Evolutionary conservation across 441 rosid species (phyloP).

Genomic region (Euphorbia celastroides): DNA sequence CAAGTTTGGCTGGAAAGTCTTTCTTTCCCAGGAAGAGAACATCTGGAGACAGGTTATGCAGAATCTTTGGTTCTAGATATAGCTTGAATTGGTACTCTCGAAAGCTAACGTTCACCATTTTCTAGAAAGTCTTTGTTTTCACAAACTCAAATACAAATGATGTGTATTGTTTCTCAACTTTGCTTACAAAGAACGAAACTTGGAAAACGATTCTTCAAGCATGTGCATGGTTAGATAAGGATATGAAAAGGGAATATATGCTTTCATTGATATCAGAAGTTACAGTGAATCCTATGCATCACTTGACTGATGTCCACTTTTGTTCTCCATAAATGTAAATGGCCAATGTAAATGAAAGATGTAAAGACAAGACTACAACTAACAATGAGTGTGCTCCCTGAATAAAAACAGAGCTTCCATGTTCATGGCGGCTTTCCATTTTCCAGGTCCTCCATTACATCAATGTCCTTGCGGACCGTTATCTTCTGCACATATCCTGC

Average conservation of each 20-base stretch:
- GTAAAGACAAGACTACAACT: constrained; percentile 14
- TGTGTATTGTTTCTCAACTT: not conserved
- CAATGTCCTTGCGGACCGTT: constrained; percentile 79
- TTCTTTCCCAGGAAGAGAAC: constrained; percentile 50
- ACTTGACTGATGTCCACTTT: constrained; percentile 11
- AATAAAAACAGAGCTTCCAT: not conserved
- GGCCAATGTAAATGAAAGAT: constrained; percentile 6
- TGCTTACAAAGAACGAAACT: not conserved
- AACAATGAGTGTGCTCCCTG: constrained; percentile 11
- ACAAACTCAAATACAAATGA: not conserved
- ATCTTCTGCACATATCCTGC: constrained; percentile 94
- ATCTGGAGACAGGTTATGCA: constrained; percentile 51
- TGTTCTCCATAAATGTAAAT: constrained; percentile 11
- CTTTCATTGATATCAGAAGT: constrained; percentile 30
- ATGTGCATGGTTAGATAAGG: constrained; percentile 3
- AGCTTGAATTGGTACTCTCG: constrained; percentile 70
- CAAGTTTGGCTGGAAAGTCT: constrained; percentile 47
- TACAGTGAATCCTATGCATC: constrained; percentile 21
- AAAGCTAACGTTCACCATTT: constrained; percentile 45
- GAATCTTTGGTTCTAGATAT: constrained; percentile 44
- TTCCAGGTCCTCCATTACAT: constrained; percentile 77
- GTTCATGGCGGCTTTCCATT: constrained; percentile 62
- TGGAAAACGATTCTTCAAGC: constrained; percentile 22
- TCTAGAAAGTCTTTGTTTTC: not conserved
- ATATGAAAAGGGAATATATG: constrained; percentile 31